Percentiles rank a stretch among this genome's conserved stretches.
Evolutionary conservation across 148 eudicot genomes (phyloP).

Genomic region (Tetragonia tetragonoides): DNA sequence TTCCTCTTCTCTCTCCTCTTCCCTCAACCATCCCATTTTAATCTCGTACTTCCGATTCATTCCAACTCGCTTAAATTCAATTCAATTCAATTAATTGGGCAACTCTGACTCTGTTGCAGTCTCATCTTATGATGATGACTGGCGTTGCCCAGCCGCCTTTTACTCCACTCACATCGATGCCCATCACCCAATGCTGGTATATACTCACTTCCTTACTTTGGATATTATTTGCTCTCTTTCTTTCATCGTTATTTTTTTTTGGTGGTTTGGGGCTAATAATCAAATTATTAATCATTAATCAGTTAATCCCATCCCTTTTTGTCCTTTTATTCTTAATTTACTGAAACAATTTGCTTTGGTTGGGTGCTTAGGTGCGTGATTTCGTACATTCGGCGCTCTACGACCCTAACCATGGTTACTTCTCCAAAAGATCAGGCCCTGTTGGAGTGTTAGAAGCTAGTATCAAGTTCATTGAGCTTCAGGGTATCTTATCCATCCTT

Average conservation of each 20-base stretch:
- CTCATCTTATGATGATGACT: constrained; percentile 9
- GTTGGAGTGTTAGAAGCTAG: constrained; percentile 79
- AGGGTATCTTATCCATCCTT: constrained; percentile 42
- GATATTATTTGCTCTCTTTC: background rate
- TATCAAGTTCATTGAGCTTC: constrained; percentile 75
- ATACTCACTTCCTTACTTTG: background rate
- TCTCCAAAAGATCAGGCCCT: constrained; percentile 71
- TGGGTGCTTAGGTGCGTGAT: constrained; percentile 66
- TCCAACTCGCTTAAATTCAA: no score
- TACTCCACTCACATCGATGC: constrained; percentile 50
- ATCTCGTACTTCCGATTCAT: background rate
- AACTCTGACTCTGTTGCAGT: background rate
- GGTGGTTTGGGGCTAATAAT: background rate
- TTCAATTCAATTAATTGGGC: background rate
- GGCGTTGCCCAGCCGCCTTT: constrained; percentile 22
- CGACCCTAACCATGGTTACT: constrained; percentile 72
- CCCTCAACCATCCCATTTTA: no score
- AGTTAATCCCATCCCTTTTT: background rate
- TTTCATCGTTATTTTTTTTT: background rate
- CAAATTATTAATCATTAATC: background rate
- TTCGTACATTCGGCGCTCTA: constrained; percentile 84
- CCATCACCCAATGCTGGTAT: constrained; percentile 54
- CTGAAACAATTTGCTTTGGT: background rate
- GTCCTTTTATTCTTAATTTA: background rate
- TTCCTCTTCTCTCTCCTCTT: background rate